A percentile compares a stretch with the other conserved stretches of the same genome.
Conservation (phyloP, 2,329 filamentous ascomycete species). For the Didymella pinodella region DNA sequence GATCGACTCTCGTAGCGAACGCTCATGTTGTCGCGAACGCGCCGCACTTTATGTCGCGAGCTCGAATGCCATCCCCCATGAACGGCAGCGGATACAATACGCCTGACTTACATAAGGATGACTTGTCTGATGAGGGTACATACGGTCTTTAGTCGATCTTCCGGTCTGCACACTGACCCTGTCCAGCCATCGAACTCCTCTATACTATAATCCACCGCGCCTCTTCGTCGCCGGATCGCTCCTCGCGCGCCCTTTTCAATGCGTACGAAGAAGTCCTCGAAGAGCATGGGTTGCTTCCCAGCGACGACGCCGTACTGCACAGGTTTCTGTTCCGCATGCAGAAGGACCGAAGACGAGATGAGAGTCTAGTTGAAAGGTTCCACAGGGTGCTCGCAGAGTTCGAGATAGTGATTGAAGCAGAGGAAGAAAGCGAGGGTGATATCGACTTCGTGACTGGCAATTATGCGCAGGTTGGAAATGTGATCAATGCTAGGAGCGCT, state of each 20-base stretch:
- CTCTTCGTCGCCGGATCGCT: conserved; percentile 66
- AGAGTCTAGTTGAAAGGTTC: conserved; percentile 72
- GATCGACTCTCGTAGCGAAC: conserved; percentile 5
- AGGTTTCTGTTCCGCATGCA: conserved; percentile 78
- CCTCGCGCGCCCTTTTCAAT: conserved; percentile 75
- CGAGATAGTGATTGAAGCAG: conserved; percentile 72
- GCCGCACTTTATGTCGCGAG: conserved; percentile 47
- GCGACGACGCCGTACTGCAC: conserved; percentile 77
- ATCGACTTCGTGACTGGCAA: conserved; percentile 36
- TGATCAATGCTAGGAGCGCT: background rate
- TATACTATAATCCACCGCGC: conserved; percentile 78
- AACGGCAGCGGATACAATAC: conserved; percentile 48
- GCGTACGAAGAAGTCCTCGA: conserved; percentile 82
- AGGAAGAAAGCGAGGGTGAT: conserved; percentile 31
- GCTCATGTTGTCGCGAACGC: conserved; percentile 54
- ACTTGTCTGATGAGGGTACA: conserved; percentile 48
- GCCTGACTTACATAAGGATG: conserved; percentile 50
- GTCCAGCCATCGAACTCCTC: conserved; percentile 76
- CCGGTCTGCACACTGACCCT: conserved; percentile 17
- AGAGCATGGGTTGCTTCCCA: conserved; percentile 72
- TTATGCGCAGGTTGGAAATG: conserved; percentile 3
- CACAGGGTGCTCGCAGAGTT: conserved; percentile 67
- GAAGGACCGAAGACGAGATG: conserved; percentile 34
- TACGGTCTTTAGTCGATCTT: background rate
- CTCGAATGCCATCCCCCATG: conserved; percentile 55